A percentile compares a stretch with the other conserved stretches of the same genome.
Conservation (phyloP, 139 green algal species). For the Desmodesmus armatus region DNA sequence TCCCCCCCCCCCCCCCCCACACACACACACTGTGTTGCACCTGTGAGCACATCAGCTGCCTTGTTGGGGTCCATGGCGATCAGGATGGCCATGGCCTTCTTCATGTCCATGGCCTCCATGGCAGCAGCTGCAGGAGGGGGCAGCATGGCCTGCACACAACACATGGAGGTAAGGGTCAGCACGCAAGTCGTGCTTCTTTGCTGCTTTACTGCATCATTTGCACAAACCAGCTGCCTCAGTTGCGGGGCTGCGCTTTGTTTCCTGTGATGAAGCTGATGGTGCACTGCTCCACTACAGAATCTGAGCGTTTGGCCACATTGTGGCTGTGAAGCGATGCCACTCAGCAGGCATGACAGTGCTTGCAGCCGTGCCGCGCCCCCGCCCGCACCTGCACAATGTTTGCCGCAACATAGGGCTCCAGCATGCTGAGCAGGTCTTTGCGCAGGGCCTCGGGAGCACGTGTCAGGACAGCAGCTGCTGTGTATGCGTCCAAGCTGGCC, state of each 20-base stretch:
- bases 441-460: not conserved
- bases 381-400: conserved; percentile 59
- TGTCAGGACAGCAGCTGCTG: conserved; percentile 43
- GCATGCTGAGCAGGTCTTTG: conserved; percentile 42
- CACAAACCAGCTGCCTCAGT: not conserved
- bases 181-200: not conserved
- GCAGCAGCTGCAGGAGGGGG: conserved; percentile 40
- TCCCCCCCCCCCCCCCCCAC: no score
- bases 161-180: not conserved
- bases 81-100: conserved; percentile 49
- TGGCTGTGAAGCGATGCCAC: no score
- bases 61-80: conserved; percentile 56
- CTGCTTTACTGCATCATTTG: no score
- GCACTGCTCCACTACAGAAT: not conserved
- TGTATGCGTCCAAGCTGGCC: conserved; percentile 28
- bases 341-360: no score
- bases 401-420: conserved; percentile 51
- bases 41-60: conserved; percentile 33
- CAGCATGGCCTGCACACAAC: conserved; percentile 39
- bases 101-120: conserved; percentile 45
- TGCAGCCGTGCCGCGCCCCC: no score
- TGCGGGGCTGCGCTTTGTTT: not conserved
- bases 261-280: not conserved
- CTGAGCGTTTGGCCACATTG: no score
- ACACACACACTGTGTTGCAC: no score